Percentiles rank a stretch among this genome's conserved stretches.
Conservation (phyloP, 805 yeast species). For the Wickerhamomyces ciferrii region DNA sequence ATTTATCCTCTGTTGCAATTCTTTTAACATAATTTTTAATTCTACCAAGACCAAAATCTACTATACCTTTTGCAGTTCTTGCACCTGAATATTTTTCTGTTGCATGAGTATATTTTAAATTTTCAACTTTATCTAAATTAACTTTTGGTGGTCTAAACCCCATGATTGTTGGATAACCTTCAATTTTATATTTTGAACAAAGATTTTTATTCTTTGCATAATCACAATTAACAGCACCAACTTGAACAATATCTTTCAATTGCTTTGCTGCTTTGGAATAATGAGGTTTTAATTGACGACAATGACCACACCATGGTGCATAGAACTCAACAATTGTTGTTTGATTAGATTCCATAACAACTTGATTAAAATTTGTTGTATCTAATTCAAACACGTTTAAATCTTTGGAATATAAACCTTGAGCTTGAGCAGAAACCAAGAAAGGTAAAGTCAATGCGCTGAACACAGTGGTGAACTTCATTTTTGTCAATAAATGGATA, state of each 20-base stretch:
- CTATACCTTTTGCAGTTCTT: constrained; percentile 49
- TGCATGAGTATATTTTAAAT: constrained; percentile 34
- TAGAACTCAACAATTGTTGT: constrained; percentile 83
- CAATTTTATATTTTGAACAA: constrained; percentile 59
- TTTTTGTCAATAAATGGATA: too few species aligned
- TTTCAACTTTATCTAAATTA: constrained; percentile 17
- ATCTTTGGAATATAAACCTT: constrained; percentile 23
- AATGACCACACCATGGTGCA: constrained; percentile 99
- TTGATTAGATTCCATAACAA: constrained; percentile 64
- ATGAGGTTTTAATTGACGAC: constrained; percentile 64
- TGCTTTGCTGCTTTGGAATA: constrained; percentile 58
- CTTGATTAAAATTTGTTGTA: constrained; percentile 55
- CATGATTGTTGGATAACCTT: constrained; percentile 82
- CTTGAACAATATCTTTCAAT: constrained; percentile 50
- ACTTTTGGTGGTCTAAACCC: constrained; percentile 80
- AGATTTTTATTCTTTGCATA: constrained; percentile 56
- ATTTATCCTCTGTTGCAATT: constrained; percentile 29
- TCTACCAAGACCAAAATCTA: constrained; percentile 48
- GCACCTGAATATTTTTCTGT: constrained; percentile 58
- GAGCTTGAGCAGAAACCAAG: constrained; percentile 7
- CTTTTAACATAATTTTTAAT: constrained; percentile 63
- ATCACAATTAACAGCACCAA: constrained; percentile 88
- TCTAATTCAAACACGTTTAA: constrained; percentile 49
- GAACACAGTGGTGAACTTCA: neutral
- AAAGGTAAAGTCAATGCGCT: neutral